A percentile compares a stretch with the other conserved stretches of the same genome.
These are phyloP conservation scores for Aspergillus felis DNA, from an alignment of 2,329 filamentous ascomycete genomes.

Conservation along the genomic window DNA sequence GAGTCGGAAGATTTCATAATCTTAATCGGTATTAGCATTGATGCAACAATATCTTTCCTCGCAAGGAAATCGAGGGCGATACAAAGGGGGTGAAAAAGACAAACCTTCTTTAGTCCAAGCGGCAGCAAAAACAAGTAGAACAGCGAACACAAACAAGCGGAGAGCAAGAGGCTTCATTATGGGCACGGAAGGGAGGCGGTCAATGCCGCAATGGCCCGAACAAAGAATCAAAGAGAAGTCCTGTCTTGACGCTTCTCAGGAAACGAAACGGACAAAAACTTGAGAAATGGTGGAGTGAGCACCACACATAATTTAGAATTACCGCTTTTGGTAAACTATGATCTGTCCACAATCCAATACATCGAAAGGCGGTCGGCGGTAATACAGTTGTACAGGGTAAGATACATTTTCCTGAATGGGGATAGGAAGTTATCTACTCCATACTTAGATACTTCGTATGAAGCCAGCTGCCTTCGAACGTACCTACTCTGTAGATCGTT, in stretches of 20 bases:
- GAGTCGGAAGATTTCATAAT: constrained; percentile 96
- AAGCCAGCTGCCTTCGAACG: background rate
- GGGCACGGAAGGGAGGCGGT: constrained; percentile 20
- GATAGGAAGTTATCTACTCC: background rate
- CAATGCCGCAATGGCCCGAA: constrained; percentile 19
- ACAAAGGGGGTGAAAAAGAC: constrained; percentile 22
- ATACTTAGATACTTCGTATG: background rate
- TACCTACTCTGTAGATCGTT: background rate
- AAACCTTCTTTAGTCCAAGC: constrained; percentile 88
- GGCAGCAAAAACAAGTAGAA: constrained; percentile 63
- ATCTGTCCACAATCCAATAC: background rate
- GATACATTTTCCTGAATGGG: background rate
- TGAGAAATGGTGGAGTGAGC: background rate
- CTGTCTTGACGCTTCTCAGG: background rate
- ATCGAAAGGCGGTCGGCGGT: background rate
- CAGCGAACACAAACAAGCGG: constrained; percentile 65
- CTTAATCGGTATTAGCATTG: constrained; percentile 45
- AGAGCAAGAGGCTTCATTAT: constrained; percentile 67
- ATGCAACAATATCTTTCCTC: constrained; percentile 3
- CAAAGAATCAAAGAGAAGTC: constrained; percentile 7
- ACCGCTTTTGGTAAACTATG: background rate
- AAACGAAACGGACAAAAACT: background rate
- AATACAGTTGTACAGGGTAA: background rate
- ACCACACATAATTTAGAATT: background rate
- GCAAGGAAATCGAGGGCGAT: background rate